These are phyloP conservation scores for Firmiana major DNA, from an alignment of 345 rosid species.

Conservation along the genomic window DNA sequence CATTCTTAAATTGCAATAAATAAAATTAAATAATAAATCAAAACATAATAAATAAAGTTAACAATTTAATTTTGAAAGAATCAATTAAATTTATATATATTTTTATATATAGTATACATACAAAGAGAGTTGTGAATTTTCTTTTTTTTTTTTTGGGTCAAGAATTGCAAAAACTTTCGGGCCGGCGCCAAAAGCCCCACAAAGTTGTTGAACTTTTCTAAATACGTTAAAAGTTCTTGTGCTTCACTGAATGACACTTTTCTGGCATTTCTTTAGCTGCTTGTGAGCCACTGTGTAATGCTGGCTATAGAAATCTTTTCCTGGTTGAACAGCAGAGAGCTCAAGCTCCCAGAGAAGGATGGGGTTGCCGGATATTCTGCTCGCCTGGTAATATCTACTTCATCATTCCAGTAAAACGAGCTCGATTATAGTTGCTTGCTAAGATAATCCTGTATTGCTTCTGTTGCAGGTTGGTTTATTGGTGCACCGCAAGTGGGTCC, in stretches of 20 bases:
- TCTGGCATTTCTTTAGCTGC: conserved; percentile 83
- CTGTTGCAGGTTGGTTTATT: conserved; percentile 56
- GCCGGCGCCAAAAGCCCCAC: too few species aligned
- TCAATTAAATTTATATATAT: too few species aligned
- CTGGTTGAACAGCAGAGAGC: conserved; percentile 94
- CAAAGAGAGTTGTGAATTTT: too few species aligned
- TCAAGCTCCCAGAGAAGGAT: conserved; percentile 88
- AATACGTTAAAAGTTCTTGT: neutral
- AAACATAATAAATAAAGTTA: too few species aligned
- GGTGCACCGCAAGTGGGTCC: conserved; percentile 68
- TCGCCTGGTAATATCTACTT: conserved; percentile 55
- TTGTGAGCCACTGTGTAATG: conserved; percentile 63
- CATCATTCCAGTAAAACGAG: neutral
- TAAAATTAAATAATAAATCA: too few species aligned
- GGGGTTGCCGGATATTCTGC: conserved; percentile 79
- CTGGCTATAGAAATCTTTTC: conserved; percentile 79
- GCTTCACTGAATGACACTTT: conserved; percentile 17
- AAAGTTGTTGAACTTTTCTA: too few species aligned
- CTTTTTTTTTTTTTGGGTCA: too few species aligned
- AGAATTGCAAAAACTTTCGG: too few species aligned
- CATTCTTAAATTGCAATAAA: too few species aligned
- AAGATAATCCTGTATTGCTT: conserved; percentile 15
- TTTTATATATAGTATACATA: too few species aligned
- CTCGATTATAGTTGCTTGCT: conserved; percentile 1
- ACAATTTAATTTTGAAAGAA: too few species aligned